Evolutionary conservation across 1,284 basidiomycete species (phyloP), one percentile per base, ranked within the genome.

Genomic region (Athelia sp.): DNA sequence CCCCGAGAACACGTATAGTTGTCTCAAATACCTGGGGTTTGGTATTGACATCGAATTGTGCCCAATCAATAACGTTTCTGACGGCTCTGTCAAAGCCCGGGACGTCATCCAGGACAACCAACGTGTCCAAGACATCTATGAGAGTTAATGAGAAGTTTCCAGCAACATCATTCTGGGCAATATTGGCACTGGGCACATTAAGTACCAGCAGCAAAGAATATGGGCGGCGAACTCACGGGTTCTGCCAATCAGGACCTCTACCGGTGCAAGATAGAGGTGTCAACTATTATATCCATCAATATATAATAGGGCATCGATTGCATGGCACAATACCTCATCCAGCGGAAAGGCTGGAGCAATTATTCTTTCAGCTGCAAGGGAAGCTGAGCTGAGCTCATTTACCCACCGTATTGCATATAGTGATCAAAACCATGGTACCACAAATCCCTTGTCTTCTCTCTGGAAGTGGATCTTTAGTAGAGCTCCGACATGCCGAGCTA

Each of bases 21-120:
- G 88, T 89, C 70, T 94, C 91, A 60, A 94, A 94, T 3, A 93
- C 84, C 74, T 98, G 94, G 32, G 91, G 91, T 68, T 84, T 90
- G 26, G 90, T 90, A 65, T 94, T 86, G 53, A 93, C 87, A 60
- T 94, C 84, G 60, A 93, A 94, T 2, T 82, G 84, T 42, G 94
- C 90, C 73, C 78, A 82, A 49, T 83, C 65, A 50, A 93, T 87
- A 47, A 87, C 76, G 55, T 88, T 79, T 50, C 76, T 78, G 48
- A 93, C 85, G 6, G 87, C 90, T 22, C 69, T 72, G 57, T 90
- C 84, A 61, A 94, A 94, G 3, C 84, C 87, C 48, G 69, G 61
- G 19, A 71, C 74, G 62, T 94, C 88, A 55, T 81, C 78, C 21
- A 94, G 74, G 19, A 93, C 82, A 24, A 91, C 82, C 14, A 94